Percentiles rank a stretch among this genome's conserved stretches.
Evolutionary conservation across 495 filamentous ascomycete genomes (phyloP).

Genomic region (Daldinia caldariorum): DNA sequence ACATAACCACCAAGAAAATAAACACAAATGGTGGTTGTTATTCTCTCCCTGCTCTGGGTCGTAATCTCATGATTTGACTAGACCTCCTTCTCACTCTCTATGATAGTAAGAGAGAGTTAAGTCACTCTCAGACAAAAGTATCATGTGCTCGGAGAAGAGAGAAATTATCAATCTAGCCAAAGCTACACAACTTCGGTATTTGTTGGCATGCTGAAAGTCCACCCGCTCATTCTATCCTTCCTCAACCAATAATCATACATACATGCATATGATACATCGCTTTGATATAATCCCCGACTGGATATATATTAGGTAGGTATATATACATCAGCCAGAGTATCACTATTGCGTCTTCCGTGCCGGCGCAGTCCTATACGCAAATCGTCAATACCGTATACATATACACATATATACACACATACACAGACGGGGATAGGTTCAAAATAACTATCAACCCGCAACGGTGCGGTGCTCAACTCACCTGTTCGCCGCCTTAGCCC

Average conservation of each 20-base stretch:
- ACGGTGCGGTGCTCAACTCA: conserved; percentile 22
- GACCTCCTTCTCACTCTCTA: background rate
- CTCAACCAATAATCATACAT: background rate
- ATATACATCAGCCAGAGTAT: background rate
- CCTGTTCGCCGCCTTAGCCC: conserved; percentile 47
- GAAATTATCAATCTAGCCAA: too few relatives aligned
- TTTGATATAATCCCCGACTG: background rate
- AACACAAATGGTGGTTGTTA: too few relatives aligned
- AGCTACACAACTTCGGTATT: too few relatives aligned
- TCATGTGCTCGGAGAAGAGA: background rate
- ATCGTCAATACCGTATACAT: conserved; percentile 13
- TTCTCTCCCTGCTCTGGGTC: too few relatives aligned
- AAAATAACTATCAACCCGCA: background rate
- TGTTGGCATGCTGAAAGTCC: background rate
- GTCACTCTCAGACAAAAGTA: background rate
- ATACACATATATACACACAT: too few relatives aligned
- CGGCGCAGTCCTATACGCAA: conserved; percentile 23
- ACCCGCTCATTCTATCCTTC: too few relatives aligned
- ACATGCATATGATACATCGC: conserved; percentile 20
- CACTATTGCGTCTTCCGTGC: conserved; percentile 20
- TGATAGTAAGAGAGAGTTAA: too few relatives aligned
- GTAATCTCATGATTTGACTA: too few relatives aligned
- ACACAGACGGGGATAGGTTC: too few relatives aligned
- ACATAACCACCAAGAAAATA: too few relatives aligned
- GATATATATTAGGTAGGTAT: too few relatives aligned